phyloP scores from a whole-genome alignment of 345 rosid species.

The Sapria himalayana region DNA sequence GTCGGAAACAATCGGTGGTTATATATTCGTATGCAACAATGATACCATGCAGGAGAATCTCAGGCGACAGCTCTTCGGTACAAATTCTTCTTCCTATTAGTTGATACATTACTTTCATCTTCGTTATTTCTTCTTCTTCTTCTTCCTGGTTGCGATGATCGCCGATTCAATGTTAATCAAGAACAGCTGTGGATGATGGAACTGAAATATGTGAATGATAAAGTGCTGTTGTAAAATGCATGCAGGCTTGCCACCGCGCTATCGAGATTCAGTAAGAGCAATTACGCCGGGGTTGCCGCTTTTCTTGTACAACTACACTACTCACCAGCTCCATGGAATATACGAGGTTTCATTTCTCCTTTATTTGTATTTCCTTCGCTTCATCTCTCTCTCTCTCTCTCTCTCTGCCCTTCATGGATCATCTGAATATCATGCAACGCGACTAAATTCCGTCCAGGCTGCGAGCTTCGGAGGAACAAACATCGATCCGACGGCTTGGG shows the following conservation, averaged over 20 bases:
- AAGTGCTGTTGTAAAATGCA: not conserved
- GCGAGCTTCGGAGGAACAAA: constrained; percentile 94
- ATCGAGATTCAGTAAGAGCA: constrained; percentile 88
- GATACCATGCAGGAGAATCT: constrained; percentile 97
- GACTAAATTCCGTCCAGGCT: constrained; percentile 32
- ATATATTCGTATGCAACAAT: constrained; percentile 97
- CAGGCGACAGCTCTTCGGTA: constrained; percentile 79
- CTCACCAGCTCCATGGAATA: constrained; percentile 93
- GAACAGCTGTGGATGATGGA: no score
- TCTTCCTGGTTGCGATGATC: not conserved
- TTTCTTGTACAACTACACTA: constrained; percentile 93
- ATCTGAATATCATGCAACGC: no score
- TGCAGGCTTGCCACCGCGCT: constrained; percentile 77
- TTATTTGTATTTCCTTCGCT: not conserved
- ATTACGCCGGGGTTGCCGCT: constrained; percentile 95
- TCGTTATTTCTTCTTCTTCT: not conserved
- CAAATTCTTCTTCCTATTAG: not conserved
- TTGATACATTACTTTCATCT: not conserved
- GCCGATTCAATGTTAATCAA: not conserved
- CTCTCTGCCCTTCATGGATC: no score
- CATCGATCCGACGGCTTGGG: constrained; percentile 84
- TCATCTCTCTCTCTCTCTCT: not conserved
- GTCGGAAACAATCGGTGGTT: constrained; percentile 82
- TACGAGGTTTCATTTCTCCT: constrained; percentile 39
- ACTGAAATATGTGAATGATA: not conserved